phyloP scores from a whole-genome alignment of 2,329 filamentous ascomycete genomes.

The Raffaelea arxii region DNA sequence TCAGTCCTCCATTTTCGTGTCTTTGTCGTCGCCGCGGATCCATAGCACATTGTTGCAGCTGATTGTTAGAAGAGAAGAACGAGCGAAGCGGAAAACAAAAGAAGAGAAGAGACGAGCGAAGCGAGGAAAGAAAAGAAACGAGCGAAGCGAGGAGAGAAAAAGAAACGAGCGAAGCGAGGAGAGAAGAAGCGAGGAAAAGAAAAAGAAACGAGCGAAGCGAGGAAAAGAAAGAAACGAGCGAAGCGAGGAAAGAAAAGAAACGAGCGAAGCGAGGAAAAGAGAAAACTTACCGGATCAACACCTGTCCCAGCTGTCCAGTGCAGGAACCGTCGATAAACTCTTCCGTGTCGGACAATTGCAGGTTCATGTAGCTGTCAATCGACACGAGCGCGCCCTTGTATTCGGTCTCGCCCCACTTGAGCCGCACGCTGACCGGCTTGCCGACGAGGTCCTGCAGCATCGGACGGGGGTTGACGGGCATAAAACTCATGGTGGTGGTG shows the following conservation, averaged over 20 bases:
- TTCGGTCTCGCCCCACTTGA: constrained; percentile 97
- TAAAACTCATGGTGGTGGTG: constrained; percentile 39
- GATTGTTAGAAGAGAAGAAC: constrained; percentile 6
- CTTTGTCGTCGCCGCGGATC: constrained; percentile 55
- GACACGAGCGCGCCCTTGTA: constrained; percentile 86
- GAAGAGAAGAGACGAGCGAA: too few relatives aligned
- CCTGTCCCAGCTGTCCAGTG: constrained; percentile 77
- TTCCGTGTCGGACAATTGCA: constrained; percentile 82
- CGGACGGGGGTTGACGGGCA: constrained; percentile 92
- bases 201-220: neutral
- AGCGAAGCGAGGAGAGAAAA: too few relatives aligned
- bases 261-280: too few relatives aligned
- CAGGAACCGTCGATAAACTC: constrained; percentile 86
- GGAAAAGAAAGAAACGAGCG: too few relatives aligned
- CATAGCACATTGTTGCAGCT: constrained; percentile 83
- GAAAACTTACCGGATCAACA: constrained; percentile 68
- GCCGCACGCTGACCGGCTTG: constrained; percentile 79
- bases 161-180: too few relatives aligned
- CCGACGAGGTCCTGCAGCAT: constrained; percentile 92
- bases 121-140: too few relatives aligned
- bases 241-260: too few relatives aligned
- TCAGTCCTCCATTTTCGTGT: constrained; percentile 48
- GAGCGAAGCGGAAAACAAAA: too few relatives aligned
- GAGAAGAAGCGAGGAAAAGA: too few relatives aligned
- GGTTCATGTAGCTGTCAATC: constrained; percentile 98